phyloP scores from a whole-genome alignment of 2,329 filamentous ascomycete species.

The Chalaropsis thielavioides region DNA sequence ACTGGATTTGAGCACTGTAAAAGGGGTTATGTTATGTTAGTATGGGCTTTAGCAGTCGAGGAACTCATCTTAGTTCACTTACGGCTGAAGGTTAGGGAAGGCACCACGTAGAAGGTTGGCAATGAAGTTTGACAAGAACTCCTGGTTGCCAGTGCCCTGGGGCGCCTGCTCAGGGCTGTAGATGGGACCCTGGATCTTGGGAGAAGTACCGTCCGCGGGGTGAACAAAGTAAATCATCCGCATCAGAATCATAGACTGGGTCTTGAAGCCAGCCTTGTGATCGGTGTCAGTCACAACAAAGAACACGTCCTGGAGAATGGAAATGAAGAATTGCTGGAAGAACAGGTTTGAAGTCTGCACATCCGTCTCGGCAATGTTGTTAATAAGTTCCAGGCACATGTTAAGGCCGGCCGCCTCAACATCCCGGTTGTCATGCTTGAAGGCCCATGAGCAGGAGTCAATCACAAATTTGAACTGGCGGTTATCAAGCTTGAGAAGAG shows the following conservation, averaged over 20 bases:
- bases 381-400: conserved; percentile 96
- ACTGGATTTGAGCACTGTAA: conserved; percentile 64
- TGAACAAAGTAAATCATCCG: conserved; percentile 96
- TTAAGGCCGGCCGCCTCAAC: conserved; percentile 91
- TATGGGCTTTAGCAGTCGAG: conserved; percentile 14
- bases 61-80: conserved; percentile 29
- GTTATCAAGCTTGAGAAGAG: conserved; percentile 83
- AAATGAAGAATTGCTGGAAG: conserved; percentile 95
- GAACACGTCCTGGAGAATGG: conserved; percentile 94
- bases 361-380: conserved; percentile 91
- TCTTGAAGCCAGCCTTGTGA: conserved; percentile 98
- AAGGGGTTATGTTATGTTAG: conserved; percentile 25
- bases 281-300: conserved; percentile 95
- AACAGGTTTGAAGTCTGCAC: conserved; percentile 76
- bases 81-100: conserved; percentile 86
- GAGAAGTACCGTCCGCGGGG: conserved; percentile 47
- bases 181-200: conserved; percentile 85
- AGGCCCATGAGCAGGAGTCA: conserved; percentile 99
- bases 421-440: conserved; percentile 97
- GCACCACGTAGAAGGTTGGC: conserved; percentile 72
- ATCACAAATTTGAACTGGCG: conserved; percentile 99
- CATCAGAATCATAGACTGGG: conserved; percentile 82
- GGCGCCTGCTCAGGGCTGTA: conserved; percentile 75
- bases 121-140: conserved; percentile 82
- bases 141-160: conserved; percentile 70